Evolutionary conservation across 1,139 yeast genomes (phyloP).

Genomic region (Saccharomyces hybrid): DNA sequence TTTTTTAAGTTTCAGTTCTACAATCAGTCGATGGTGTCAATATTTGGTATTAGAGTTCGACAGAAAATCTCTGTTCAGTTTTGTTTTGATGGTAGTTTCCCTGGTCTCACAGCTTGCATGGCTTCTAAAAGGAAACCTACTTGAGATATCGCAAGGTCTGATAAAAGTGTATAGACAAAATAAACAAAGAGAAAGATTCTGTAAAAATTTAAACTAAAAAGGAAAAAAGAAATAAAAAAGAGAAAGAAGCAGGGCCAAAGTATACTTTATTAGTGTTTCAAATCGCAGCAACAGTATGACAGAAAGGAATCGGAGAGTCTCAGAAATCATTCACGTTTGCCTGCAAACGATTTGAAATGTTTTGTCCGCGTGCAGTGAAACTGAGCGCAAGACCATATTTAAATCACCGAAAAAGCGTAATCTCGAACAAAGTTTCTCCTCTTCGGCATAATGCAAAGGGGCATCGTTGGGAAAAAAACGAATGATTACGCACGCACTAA

Average conservation of each 20-base stretch:
- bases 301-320: not conserved
- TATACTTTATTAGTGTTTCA: not conserved
- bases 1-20: not conserved
- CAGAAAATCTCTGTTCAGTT: no score
- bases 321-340: not conserved
- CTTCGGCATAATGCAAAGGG: constrained; percentile 1
- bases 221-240: not conserved
- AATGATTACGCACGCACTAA: not conserved
- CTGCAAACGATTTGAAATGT: not conserved
- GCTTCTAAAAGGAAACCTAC: not conserved
- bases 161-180: not conserved
- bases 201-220: not conserved
- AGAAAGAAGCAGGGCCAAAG: not conserved
- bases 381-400: not conserved
- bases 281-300: not conserved
- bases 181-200: not conserved
- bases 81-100: no score
- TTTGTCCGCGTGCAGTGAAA: not conserved
- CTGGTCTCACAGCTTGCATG: not conserved
- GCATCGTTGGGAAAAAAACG: not conserved
- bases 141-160: not conserved
- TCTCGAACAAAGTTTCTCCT: not conserved
- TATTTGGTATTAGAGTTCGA: no score
- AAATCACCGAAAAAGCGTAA: not conserved
- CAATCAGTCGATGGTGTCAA: no score